Percentiles rank a stretch among this genome's conserved stretches.
These are phyloP conservation scores for Ogataea hybrid DNA, from an alignment of 1,139 yeast genomes.

Conservation along the genomic window DNA sequence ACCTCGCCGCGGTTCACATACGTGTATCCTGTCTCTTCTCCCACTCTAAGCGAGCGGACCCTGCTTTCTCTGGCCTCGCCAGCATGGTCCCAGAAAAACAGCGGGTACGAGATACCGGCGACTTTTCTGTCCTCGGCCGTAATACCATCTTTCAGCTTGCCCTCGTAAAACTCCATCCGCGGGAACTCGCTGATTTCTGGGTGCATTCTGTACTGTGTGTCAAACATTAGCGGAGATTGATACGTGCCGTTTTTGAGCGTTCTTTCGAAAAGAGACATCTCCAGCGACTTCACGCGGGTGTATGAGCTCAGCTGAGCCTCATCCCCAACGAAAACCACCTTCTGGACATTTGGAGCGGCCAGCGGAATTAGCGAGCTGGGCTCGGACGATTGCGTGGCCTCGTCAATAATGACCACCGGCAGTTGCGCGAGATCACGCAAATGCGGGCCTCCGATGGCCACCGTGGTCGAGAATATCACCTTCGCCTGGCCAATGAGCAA, in stretches of 20 bases:
- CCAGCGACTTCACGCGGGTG: constrained; percentile 53
- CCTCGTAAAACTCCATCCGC: constrained; percentile 52
- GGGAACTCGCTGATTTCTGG: constrained; percentile 63
- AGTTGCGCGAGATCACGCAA: constrained; percentile 52
- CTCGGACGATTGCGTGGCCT: constrained; percentile 70
- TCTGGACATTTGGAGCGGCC: constrained; percentile 64
- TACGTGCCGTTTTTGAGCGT: constrained; percentile 38
- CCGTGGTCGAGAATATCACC: constrained; percentile 69
- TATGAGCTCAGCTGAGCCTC: constrained; percentile 62
- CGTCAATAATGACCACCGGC: constrained; percentile 71
- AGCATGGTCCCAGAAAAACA: constrained; percentile 30
- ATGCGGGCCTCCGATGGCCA: constrained; percentile 66
- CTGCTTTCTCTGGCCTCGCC: constrained; percentile 23
- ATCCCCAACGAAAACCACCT: constrained; percentile 72
- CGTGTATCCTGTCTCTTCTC: constrained; percentile 35
- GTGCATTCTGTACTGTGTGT: constrained; percentile 74
- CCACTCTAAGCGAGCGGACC: constrained; percentile 17
- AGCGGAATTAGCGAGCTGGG: constrained; percentile 68
- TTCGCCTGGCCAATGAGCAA: constrained; percentile 61
- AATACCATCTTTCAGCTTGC: constrained; percentile 58
- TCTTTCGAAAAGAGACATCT: constrained; percentile 32
- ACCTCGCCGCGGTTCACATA: constrained; percentile 51
- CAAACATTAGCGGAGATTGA: constrained; percentile 61
- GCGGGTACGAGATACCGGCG: constrained; percentile 31
- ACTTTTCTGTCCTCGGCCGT: constrained; percentile 30